A percentile compares a stretch with the other conserved stretches of the same genome.
Conservation (phyloP, 2,329 filamentous ascomycete genomes). For the Fusarium decemcellulare region DNA sequence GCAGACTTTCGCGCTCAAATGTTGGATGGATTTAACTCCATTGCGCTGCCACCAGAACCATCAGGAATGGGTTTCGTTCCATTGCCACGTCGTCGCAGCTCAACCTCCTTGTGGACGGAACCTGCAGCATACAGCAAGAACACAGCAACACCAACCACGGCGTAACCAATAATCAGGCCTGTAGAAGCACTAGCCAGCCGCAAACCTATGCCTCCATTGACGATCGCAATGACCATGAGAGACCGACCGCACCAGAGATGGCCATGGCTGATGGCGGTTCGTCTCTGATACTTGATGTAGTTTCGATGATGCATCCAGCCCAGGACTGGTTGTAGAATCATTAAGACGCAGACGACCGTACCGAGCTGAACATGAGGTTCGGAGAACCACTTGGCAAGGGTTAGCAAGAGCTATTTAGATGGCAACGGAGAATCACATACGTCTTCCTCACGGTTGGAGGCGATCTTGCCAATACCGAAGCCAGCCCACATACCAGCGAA, state of each 20-base stretch:
- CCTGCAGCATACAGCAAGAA: slow-evolving; percentile 1
- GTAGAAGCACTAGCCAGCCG: slow-evolving; percentile 57
- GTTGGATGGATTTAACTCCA: too few relatives aligned
- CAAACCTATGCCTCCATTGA: slow-evolving; percentile 75
- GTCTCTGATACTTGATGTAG: slow-evolving; percentile 61
- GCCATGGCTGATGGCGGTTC: slow-evolving; percentile 64
- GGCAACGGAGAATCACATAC: slow-evolving; percentile 53
- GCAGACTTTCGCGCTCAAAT: too few relatives aligned
- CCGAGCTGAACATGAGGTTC: slow-evolving; percentile 69
- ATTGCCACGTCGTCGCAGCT: not conserved
- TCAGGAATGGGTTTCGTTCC: too few relatives aligned
- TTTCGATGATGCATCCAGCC: slow-evolving; percentile 70
- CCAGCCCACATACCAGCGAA: slow-evolving; percentile 71
- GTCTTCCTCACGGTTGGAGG: slow-evolving; percentile 54
- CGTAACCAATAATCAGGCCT: not conserved
- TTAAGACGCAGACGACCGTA: slow-evolving; percentile 64
- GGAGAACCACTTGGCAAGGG: slow-evolving; percentile 60
- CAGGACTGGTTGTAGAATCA: slow-evolving; percentile 70
- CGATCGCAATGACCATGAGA: slow-evolving; percentile 68
- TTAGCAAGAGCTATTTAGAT: slow-evolving; percentile 12
- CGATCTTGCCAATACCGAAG: slow-evolving; percentile 67
- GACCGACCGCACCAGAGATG: slow-evolving; percentile 74
- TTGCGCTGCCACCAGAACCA: too few relatives aligned
- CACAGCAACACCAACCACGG: not conserved
- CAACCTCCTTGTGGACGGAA: not conserved